Conservation (phyloP, 75 land plant species). For the Picea sitchensis region DNA sequence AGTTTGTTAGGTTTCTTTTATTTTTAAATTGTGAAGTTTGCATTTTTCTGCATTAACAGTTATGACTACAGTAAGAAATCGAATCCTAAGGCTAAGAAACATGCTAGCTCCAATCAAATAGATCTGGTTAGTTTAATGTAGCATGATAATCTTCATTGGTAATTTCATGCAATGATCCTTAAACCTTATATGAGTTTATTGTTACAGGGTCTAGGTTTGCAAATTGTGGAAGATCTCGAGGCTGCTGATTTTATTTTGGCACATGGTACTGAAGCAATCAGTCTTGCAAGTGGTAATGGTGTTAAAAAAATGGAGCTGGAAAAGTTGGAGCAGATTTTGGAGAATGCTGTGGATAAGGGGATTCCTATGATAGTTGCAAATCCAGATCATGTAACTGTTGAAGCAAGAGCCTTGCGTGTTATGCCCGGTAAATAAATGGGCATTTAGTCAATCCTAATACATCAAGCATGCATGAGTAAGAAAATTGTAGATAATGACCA, state of each 20-base stretch:
- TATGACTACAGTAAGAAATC: background rate
- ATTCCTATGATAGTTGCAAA: conserved; percentile 91
- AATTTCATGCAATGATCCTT: background rate
- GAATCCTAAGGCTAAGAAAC: background rate
- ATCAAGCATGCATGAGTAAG: background rate
- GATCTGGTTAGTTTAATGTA: background rate
- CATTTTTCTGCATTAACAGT: background rate
- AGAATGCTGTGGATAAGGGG: conserved; percentile 38
- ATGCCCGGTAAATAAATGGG: conserved; percentile 68
- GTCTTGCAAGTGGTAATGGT: conserved; percentile 40
- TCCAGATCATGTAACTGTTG: conserved; percentile 92
- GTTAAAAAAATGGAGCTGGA: conserved; percentile 39
- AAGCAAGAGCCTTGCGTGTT: conserved; percentile 72
- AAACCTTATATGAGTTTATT: background rate
- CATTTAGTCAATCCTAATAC: background rate
- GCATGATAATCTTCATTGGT: background rate
- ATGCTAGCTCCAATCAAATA: background rate
- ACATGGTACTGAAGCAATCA: conserved; percentile 88
- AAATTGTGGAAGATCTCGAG: conserved; percentile 60
- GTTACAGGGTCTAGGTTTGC: conserved; percentile 65
- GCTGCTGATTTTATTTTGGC: conserved; percentile 78
- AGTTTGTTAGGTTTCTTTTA: background rate
- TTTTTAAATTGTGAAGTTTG: background rate
- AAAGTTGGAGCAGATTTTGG: conserved; percentile 60
- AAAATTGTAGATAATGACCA: background rate